Evolutionary conservation across 352 stramenopile species (phyloP).

Genomic region (Phytopythium vexans): DNA sequence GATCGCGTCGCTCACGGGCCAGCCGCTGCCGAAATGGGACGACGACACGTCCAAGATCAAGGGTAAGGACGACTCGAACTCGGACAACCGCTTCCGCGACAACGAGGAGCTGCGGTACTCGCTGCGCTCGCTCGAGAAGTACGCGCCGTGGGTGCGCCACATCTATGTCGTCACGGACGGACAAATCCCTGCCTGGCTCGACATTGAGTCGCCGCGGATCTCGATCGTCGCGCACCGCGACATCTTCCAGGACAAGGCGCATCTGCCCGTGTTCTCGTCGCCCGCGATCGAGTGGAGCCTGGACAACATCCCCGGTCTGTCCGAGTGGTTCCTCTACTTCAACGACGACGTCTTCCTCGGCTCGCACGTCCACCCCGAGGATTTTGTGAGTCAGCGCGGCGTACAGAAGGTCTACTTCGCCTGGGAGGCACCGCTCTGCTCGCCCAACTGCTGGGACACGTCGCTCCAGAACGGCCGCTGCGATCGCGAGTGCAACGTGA

Average conservation of each 20-base stretch:
- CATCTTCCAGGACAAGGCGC: constrained; percentile 88
- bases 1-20: constrained; percentile 79
- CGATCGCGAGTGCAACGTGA: constrained; percentile 88
- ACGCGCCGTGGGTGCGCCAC: constrained; percentile 93
- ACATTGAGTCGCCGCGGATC: constrained; percentile 78
- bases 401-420: constrained; percentile 92
- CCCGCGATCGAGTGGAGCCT: constrained; percentile 93
- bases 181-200: constrained; percentile 93
- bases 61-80: constrained; percentile 67
- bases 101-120: constrained; percentile 94
- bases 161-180: constrained; percentile 95
- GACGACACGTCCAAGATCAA: constrained; percentile 43
- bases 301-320: constrained; percentile 91
- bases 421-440: constrained; percentile 92
- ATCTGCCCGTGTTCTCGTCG: constrained; percentile 93
- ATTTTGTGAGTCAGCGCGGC: constrained; percentile 87
- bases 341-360: constrained; percentile 97
- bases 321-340: constrained; percentile 94
- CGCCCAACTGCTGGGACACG: constrained; percentile 63
- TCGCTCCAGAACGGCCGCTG: constrained; percentile 84
- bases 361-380: constrained; percentile 79
- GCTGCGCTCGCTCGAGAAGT: constrained; percentile 91
- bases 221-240: constrained; percentile 86
- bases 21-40: constrained; percentile 57
- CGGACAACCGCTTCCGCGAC: constrained; percentile 92